phyloP scores from a whole-genome alignment of 1,284 basidiomycete species.

The Cryptococcus sp. region DNA sequence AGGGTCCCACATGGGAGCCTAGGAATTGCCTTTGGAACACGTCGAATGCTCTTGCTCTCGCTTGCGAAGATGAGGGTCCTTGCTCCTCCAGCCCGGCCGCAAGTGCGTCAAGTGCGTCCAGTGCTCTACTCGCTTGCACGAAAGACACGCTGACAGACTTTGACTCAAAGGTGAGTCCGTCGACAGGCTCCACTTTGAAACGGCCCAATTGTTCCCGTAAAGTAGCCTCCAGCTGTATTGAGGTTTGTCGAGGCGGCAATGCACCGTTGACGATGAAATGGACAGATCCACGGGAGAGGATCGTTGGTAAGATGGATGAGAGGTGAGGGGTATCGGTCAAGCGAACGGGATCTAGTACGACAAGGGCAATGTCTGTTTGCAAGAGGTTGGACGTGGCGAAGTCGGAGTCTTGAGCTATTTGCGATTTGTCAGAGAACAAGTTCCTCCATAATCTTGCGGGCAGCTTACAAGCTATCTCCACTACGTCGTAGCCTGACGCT shows the following conservation, averaged over 20 bases:
- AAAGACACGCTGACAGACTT: conserved; percentile 23
- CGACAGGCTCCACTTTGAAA: conserved; percentile 10
- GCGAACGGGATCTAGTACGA: conserved; percentile 49
- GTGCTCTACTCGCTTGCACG: conserved; percentile 35
- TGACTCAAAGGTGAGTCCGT: conserved; percentile 4
- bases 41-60: conserved; percentile 30
- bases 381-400: conserved; percentile 15
- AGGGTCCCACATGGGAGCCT: conserved; percentile 36
- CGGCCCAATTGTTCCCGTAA: conserved; percentile 22
- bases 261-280: conserved; percentile 43
- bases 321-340: conserved; percentile 29
- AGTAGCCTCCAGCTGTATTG: conserved; percentile 17
- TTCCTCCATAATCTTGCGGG: neutral
- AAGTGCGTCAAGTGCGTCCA: conserved; percentile 39
- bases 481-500: conserved; percentile 27
- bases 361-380: conserved; percentile 36
- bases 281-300: conserved; percentile 24
- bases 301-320: conserved; percentile 20
- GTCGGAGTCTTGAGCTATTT: conserved; percentile 6
- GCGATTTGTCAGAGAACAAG: neutral
- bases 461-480: conserved; percentile 32
- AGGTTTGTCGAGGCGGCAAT: conserved; percentile 25
- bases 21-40: conserved; percentile 44
- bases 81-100: conserved; percentile 21
- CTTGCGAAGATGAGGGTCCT: conserved; percentile 7